Conservation (phyloP, 495 filamentous ascomycete species). For the Penicillium pulvis region DNA sequence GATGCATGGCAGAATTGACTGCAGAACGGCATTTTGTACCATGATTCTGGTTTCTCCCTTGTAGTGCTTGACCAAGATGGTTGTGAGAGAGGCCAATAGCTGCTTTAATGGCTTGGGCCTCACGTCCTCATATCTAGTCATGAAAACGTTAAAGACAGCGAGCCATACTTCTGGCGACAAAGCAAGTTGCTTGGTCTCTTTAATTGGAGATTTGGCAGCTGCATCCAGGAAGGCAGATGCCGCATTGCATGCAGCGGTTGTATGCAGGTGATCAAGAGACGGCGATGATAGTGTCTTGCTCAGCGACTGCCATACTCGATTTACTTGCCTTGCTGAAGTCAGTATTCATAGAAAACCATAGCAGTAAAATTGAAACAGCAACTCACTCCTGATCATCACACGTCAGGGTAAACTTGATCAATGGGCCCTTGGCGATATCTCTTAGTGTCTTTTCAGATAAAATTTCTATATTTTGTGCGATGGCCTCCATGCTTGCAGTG, state of each 20-base stretch:
- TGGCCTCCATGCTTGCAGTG: constrained; percentile 36
- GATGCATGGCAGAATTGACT: constrained; percentile 38
- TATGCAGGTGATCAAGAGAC: constrained; percentile 43
- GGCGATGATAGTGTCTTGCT: constrained; percentile 41
- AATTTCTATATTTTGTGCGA: constrained; percentile 42
- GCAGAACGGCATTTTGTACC: constrained; percentile 26
- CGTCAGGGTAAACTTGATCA: constrained; percentile 38
- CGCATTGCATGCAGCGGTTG: constrained; percentile 47
- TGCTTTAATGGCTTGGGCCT: constrained; percentile 76
- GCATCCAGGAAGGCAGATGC: constrained; percentile 49
- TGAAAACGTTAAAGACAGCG: constrained; percentile 66
- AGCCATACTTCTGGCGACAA: constrained; percentile 56
- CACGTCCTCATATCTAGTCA: constrained; percentile 73
- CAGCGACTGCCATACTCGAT: constrained; percentile 40
- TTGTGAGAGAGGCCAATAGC: constrained; percentile 60
- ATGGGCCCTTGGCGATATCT: constrained; percentile 42
- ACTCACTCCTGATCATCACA: constrained; percentile 40
- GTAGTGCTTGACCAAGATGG: constrained; percentile 53
- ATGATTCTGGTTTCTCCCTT: constrained; percentile 25
- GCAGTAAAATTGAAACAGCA: neutral
- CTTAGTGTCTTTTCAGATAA: constrained; percentile 39
- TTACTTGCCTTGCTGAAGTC: constrained; percentile 35
- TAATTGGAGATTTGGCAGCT: constrained; percentile 38
- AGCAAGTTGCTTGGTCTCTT: constrained; percentile 36
- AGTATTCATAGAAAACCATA: neutral